These are phyloP conservation scores for Myxozyma melibiosi DNA, from an alignment of 805 yeast species.

Conservation along the genomic window DNA sequence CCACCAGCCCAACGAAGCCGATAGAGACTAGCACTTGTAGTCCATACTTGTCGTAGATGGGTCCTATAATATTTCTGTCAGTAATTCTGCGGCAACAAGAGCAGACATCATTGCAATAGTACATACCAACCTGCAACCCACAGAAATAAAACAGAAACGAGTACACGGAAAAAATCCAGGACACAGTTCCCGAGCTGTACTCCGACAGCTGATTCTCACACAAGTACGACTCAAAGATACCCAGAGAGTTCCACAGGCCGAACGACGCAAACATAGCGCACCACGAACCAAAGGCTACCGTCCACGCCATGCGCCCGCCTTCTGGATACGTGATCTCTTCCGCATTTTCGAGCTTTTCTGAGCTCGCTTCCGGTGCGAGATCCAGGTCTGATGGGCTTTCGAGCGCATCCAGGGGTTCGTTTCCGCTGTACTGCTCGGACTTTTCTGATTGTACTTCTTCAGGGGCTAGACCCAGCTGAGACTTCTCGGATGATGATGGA, in stretches of 20 bases:
- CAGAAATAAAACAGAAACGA: slow-evolving; percentile 46
- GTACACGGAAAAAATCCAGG: slow-evolving; percentile 65
- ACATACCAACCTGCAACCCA: slow-evolving; percentile 50
- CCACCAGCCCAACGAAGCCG: slow-evolving; percentile 50
- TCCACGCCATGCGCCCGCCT: slow-evolving; percentile 59
- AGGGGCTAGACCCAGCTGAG: too few relatives aligned
- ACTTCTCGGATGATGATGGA: too few relatives aligned
- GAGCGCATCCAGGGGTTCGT: too few relatives aligned
- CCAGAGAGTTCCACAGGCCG: slow-evolving; percentile 63
- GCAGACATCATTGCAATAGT: background rate
- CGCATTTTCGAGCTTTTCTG: background rate
- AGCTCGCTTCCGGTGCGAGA: background rate
- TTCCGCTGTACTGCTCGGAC: too few relatives aligned
- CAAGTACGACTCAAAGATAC: slow-evolving; percentile 68
- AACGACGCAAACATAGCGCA: slow-evolving; percentile 59
- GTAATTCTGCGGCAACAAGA: background rate
- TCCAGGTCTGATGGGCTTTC: too few relatives aligned
- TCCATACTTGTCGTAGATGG: slow-evolving; percentile 66
- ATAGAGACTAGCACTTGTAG: slow-evolving; percentile 47
- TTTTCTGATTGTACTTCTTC: too few relatives aligned
- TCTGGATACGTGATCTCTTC: slow-evolving; percentile 48
- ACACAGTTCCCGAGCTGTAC: slow-evolving; percentile 52
- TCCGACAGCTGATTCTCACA: slow-evolving; percentile 53
- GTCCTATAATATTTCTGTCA: slow-evolving; percentile 51
- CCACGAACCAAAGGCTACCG: slow-evolving; percentile 57